Conservation (phyloP, 2,329 filamentous ascomycete species). For the Tolypocladium pustulatum region DNA sequence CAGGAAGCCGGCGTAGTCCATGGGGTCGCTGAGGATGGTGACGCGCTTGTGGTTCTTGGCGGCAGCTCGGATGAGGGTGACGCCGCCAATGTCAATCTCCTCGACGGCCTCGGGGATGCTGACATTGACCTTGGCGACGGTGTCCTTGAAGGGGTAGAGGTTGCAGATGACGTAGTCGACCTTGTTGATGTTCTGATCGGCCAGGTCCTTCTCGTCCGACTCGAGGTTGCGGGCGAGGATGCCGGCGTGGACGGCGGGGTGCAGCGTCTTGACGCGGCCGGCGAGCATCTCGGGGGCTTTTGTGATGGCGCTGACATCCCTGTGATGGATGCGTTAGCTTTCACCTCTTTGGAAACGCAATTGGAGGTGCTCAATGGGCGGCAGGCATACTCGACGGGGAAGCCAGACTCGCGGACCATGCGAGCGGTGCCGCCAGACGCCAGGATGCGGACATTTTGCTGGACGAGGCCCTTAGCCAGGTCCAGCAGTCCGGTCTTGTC, state of each 20-base stretch:
- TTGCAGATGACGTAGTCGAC: conserved; percentile 97
- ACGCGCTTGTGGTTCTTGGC: conserved; percentile 97
- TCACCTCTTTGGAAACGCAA: not conserved
- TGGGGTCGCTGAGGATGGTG: conserved; percentile 88
- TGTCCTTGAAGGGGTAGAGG: conserved; percentile 98
- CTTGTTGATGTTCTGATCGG: conserved; percentile 88
- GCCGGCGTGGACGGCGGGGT: conserved; percentile 81
- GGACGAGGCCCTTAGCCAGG: conserved; percentile 78
- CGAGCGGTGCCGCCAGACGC: conserved; percentile 92
- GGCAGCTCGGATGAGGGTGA: conserved; percentile 89
- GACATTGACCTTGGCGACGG: conserved; percentile 91
- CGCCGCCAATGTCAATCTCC: conserved; percentile 97
- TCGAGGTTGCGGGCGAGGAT: conserved; percentile 92
- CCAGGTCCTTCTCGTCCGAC: conserved; percentile 93
- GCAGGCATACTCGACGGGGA: conserved; percentile 73
- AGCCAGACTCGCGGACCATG: conserved; percentile 93
- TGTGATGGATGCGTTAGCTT: conserved; percentile 22
- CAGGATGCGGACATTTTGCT: conserved; percentile 84
- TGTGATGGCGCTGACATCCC: conserved; percentile 95
- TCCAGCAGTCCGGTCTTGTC: conserved; percentile 96
- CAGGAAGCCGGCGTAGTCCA: conserved; percentile 89
- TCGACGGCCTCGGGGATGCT: conserved; percentile 95
- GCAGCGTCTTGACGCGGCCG: conserved; percentile 79
- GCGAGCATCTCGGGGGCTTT: conserved; percentile 94
- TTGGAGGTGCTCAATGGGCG: no score